phyloP scores from a whole-genome alignment of 2,329 filamentous ascomycete genomes.

The Ceratocystis alfenasii region DNA sequence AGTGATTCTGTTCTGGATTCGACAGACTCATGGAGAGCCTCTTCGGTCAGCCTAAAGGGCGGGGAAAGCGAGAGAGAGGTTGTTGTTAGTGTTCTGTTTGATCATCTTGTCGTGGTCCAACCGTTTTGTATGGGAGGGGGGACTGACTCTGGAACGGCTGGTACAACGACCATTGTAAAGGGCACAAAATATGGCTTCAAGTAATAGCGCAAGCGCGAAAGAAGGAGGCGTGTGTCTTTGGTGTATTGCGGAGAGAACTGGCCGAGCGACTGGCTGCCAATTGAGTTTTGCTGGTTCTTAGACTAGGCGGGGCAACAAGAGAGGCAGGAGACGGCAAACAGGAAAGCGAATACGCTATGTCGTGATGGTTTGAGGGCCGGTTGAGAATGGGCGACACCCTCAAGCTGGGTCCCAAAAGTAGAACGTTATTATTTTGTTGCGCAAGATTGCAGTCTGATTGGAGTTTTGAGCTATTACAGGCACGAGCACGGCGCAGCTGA shows the following conservation, averaged over 20 bases:
- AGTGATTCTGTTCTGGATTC: constrained; percentile 87
- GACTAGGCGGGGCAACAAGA: not conserved
- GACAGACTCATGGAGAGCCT: constrained; percentile 80
- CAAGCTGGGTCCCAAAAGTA: no score
- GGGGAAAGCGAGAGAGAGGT: constrained; percentile 11
- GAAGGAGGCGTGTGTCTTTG: not conserved
- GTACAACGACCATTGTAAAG: constrained; percentile 56
- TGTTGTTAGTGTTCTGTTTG: constrained; percentile 20
- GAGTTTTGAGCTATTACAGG: no score
- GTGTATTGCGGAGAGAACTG: not conserved
- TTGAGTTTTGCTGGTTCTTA: not conserved
- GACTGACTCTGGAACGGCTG: constrained; percentile 59
- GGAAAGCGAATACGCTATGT: no score
- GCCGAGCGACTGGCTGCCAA: no score
- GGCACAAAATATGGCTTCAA: constrained; percentile 17
- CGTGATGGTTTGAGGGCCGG: no score
- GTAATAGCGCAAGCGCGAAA: not conserved
- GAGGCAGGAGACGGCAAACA: not conserved
- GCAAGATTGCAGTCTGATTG: no score
- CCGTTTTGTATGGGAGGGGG: constrained; percentile 17
- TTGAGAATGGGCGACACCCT: no score
- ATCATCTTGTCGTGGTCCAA: no score
- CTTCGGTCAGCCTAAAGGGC: constrained; percentile 68
- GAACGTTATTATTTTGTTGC: no score
- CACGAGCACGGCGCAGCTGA: no score